Percentiles rank a stretch among this genome's conserved stretches.
Evolutionary conservation across 495 filamentous ascomycete genomes (phyloP).

Genomic region (Tuber microsphaerosporum): DNA sequence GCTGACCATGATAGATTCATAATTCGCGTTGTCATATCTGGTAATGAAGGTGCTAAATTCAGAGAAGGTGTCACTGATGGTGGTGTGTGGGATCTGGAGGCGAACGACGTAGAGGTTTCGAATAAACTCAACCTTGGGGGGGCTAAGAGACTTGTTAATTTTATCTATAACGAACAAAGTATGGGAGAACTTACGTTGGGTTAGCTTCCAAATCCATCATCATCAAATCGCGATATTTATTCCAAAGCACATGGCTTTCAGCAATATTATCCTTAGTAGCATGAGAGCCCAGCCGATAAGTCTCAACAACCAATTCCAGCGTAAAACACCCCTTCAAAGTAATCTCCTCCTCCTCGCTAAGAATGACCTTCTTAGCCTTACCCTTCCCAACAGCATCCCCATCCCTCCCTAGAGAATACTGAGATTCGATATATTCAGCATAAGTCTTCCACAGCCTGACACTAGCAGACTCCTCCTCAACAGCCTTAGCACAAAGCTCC

Average conservation of each 20-base stretch:
- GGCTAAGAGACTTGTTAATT: constrained; percentile 15
- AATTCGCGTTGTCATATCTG: constrained; percentile 63
- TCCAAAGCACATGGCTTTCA: constrained; percentile 85
- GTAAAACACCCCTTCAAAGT: constrained; percentile 73
- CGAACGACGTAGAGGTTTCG: constrained; percentile 64
- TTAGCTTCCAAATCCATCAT: constrained; percentile 55
- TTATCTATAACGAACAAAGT: constrained; percentile 50
- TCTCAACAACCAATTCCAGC: constrained; percentile 63
- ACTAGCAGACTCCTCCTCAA: constrained; percentile 74
- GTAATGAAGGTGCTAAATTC: constrained; percentile 74
- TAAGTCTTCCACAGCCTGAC: constrained; percentile 81
- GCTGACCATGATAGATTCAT: constrained; percentile 72
- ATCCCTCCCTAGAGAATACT: constrained; percentile 56
- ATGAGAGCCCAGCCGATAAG: constrained; percentile 71
- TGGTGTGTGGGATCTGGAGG: constrained; percentile 69
- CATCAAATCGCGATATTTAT: constrained; percentile 61
- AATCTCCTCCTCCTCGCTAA: constrained; percentile 69
- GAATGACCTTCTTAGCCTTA: constrained; percentile 47
- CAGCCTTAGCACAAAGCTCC: constrained; percentile 72
- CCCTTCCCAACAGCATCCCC: constrained; percentile 43
- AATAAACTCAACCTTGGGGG: constrained; percentile 52
- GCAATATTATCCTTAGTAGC: constrained; percentile 72
- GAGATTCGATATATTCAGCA: constrained; percentile 73
- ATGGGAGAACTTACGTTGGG: constrained; percentile 50
- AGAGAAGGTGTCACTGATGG: constrained; percentile 79